Percentiles rank a stretch among this genome's conserved stretches.
These are phyloP conservation scores for Hypoxylon rubiginosum DNA, from an alignment of 2,329 filamentous ascomycete genomes.

Conservation along the genomic window DNA sequence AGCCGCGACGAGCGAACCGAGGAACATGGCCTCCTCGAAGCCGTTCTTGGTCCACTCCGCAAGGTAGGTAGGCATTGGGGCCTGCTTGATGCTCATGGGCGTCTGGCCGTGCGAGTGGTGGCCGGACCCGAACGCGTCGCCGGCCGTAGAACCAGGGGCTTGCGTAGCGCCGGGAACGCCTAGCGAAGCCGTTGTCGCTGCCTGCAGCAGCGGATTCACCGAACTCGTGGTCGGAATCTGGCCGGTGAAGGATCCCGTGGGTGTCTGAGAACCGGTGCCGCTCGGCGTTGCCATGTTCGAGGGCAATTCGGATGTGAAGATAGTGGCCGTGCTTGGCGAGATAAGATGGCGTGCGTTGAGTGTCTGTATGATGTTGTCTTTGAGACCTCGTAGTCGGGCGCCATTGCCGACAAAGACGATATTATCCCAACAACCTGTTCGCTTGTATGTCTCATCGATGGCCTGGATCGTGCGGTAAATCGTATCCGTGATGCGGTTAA, in stretches of 20 bases:
- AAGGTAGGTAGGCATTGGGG: conserved; percentile 85
- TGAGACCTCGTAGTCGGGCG: conserved; percentile 79
- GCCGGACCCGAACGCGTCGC: conserved; percentile 55
- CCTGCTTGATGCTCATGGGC: conserved; percentile 85
- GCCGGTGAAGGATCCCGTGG: conserved; percentile 72
- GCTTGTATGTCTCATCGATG: conserved; percentile 86
- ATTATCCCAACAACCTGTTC: conserved; percentile 90
- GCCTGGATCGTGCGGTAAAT: conserved; percentile 87
- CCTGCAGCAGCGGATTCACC: conserved; percentile 92
- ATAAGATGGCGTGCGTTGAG: conserved; percentile 87
- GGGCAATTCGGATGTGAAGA: conserved; percentile 96
- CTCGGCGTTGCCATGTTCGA: conserved; percentile 92
- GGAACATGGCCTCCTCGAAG: conserved; percentile 85
- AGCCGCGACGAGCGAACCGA: conserved; percentile 88
- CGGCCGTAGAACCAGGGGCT: conserved; percentile 57
- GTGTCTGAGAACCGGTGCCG: conserved; percentile 92
- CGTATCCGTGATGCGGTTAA: conserved; percentile 86
- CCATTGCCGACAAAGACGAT: conserved; percentile 94
- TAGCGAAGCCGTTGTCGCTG: conserved; percentile 80
- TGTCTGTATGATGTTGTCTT: conserved; percentile 85
- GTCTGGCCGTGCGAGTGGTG: conserved; percentile 76
- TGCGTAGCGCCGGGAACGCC: conserved; percentile 60
- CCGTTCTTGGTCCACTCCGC: conserved; percentile 88
- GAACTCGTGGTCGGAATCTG: conserved; percentile 64
- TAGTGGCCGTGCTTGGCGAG: conserved; percentile 91